phyloP scores from a whole-genome alignment of 139 green algal species.

The Chlamydomonas eustigma region DNA sequence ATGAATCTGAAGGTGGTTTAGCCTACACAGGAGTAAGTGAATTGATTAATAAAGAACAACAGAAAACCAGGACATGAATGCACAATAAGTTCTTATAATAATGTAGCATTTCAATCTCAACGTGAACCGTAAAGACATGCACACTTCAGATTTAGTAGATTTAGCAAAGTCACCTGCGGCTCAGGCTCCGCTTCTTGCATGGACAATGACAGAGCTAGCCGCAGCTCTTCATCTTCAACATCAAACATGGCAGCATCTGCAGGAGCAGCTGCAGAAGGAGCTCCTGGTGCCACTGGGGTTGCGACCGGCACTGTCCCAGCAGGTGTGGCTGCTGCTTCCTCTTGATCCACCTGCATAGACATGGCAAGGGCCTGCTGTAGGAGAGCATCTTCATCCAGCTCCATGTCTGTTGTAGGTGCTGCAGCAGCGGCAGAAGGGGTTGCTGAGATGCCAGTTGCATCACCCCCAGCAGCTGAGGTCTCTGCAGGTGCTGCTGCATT shows the following conservation, averaged over 20 bases:
- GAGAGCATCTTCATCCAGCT: constrained; percentile 60
- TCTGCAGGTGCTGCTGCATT: constrained; percentile 32
- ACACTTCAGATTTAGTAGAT: no score
- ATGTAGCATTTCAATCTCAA: background rate
- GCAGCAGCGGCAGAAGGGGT: constrained; percentile 18
- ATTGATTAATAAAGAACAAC: no score
- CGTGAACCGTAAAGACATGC: background rate
- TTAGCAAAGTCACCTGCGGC: background rate
- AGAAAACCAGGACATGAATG: no score
- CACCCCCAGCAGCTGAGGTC: constrained; percentile 18
- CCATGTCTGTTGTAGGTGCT: constrained; percentile 38
- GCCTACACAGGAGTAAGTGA: no score
- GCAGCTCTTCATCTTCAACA: constrained; percentile 61
- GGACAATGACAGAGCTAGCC: constrained; percentile 58
- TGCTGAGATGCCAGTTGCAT: constrained; percentile 13
- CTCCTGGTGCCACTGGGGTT: constrained; percentile 13
- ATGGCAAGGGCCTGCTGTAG: constrained; percentile 81
- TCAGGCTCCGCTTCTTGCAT: constrained; percentile 30
- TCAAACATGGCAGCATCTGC: constrained; percentile 37
- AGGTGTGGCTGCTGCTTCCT: background rate
- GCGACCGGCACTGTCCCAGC: background rate
- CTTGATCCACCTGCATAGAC: constrained; percentile 72
- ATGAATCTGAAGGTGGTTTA: no score
- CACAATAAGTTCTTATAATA: no score
- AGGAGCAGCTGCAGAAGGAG: constrained; percentile 16